Evolutionary conservation across 2,329 filamentous ascomycete species (phyloP).

Genomic region (Colletotrichum godetiae): DNA sequence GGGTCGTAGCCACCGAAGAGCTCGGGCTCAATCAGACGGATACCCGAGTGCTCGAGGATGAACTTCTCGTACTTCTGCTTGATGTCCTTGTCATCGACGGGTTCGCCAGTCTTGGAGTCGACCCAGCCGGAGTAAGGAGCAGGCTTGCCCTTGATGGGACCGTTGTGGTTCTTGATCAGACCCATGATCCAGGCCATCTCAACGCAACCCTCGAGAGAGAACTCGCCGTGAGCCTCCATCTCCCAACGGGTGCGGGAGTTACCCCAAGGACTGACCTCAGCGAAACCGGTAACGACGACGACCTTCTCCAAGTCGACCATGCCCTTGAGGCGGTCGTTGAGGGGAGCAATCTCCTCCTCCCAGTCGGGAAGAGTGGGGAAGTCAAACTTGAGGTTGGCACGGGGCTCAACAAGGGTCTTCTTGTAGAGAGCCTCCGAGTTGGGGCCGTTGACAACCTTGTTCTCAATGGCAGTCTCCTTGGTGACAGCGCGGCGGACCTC

Average conservation of each 20-base stretch:
- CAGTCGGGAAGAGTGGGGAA: slow-evolving; percentile 93
- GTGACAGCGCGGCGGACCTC: slow-evolving; percentile 93
- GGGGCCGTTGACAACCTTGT: slow-evolving; percentile 96
- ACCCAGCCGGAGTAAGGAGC: slow-evolving; percentile 93
- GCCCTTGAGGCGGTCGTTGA: slow-evolving; percentile 89
- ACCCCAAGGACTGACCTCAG: slow-evolving; percentile 97
- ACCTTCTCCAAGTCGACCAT: slow-evolving; percentile 99
- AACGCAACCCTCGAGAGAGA: slow-evolving; percentile 96
- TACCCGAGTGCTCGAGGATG: slow-evolving; percentile 96
- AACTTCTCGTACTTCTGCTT: slow-evolving; percentile 98
- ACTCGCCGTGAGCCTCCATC: slow-evolving; percentile 97
- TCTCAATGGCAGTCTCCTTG: slow-evolving; percentile 95
- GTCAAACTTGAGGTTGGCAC: slow-evolving; percentile 97
- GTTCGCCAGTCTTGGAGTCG: slow-evolving; percentile 91
- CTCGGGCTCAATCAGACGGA: slow-evolving; percentile 97
- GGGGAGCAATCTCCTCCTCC: slow-evolving; percentile 89
- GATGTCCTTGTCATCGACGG: slow-evolving; percentile 97
- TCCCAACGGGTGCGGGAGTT: slow-evolving; percentile 99
- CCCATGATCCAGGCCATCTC: slow-evolving; percentile 99
- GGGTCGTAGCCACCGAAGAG: slow-evolving; percentile 97
- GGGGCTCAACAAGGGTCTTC: slow-evolving; percentile 91
- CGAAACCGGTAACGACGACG: slow-evolving; percentile 95
- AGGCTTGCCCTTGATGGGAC: slow-evolving; percentile 87
- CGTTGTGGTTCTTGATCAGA: slow-evolving; percentile 98
- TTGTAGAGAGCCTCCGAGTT: slow-evolving; percentile 93